Evolutionary conservation across 2,329 filamentous ascomycete species (phyloP).

Genomic region (Domatiomyces globalis): DNA sequence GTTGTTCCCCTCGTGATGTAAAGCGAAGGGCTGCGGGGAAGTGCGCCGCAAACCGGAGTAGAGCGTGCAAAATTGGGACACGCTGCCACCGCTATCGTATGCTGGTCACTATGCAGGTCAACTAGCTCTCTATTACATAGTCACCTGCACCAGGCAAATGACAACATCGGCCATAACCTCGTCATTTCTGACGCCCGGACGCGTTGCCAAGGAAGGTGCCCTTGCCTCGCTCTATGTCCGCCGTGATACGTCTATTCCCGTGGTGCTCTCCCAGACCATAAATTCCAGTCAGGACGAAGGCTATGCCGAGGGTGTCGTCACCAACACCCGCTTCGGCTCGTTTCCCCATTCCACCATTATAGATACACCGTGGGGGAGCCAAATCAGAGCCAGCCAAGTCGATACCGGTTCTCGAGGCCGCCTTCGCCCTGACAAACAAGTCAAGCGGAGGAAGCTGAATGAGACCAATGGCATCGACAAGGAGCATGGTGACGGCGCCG

Average conservation of each 20-base stretch:
- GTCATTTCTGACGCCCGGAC: constrained; percentile 63
- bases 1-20: not conserved
- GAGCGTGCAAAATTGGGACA: too few relatives aligned
- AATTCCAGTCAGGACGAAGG: constrained; percentile 49
- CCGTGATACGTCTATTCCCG: constrained; percentile 67
- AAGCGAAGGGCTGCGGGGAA: not conserved
- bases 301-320: constrained; percentile 61
- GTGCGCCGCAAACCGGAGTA: not conserved
- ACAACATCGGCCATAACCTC: constrained; percentile 32
- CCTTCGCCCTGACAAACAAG: constrained; percentile 41
- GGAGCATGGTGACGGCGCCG: constrained; percentile 1
- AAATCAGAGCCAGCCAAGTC: constrained; percentile 76
- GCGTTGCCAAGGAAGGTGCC: constrained; percentile 46
- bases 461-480: constrained; percentile 19
- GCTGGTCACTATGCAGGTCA: too few relatives aligned
- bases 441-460: constrained; percentile 34
- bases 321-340: constrained; percentile 89
- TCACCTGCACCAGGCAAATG: constrained; percentile 4
- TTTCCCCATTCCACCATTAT: constrained; percentile 70
- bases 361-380: constrained; percentile 74
- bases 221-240: constrained; percentile 80
- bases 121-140: too few relatives aligned
- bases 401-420: constrained; percentile 81
- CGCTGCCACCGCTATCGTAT: too few relatives aligned
- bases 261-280: constrained; percentile 47